These are phyloP conservation scores for Fistulifera pelliculosa DNA, from an alignment of 108 stramenopile genomes.

Conservation along the genomic window DNA sequence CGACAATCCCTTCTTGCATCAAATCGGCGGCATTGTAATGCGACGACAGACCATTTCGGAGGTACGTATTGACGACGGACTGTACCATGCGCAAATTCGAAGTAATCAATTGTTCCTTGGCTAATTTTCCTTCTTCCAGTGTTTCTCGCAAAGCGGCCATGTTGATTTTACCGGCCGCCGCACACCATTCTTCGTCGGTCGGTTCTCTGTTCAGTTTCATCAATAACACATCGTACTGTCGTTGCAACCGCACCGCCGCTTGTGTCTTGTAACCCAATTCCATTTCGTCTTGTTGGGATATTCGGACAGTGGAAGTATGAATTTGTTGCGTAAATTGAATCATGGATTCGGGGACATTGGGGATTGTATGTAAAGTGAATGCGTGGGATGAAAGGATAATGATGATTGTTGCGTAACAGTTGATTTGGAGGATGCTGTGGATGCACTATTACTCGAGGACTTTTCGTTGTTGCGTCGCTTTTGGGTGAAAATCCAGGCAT, in stretches of 20 bases:
- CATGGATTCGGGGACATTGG: constrained; percentile 65
- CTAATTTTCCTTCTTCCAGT: constrained; percentile 63
- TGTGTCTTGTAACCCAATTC: constrained; percentile 71
- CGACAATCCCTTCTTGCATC: constrained; percentile 87
- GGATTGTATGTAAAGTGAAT: constrained; percentile 46
- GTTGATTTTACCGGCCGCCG: constrained; percentile 68
- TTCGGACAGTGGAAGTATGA: constrained; percentile 41
- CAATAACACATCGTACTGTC: constrained; percentile 37
- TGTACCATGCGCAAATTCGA: constrained; percentile 83
- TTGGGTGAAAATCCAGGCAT: too few species aligned
- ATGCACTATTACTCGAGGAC: too few species aligned
- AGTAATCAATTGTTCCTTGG: constrained; percentile 72
- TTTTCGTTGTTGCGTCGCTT: too few species aligned
- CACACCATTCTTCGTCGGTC: constrained; percentile 85
- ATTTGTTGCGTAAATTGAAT: constrained; percentile 62
- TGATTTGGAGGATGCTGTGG: too few species aligned
- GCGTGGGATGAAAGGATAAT: too few species aligned
- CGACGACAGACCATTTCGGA: constrained; percentile 69
- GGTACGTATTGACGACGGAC: constrained; percentile 77
- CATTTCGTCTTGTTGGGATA: constrained; percentile 66
- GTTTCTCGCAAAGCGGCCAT: constrained; percentile 54
- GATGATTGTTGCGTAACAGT: too few species aligned
- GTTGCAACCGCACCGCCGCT: constrained; percentile 61
- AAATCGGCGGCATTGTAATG: constrained; percentile 85
- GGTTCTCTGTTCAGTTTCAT: constrained; percentile 55